Evolutionary conservation across 169 alveolate species (phyloP), one percentile per base, ranked within the genome.

Genomic region (Plasmodium coatneyi): DNA sequence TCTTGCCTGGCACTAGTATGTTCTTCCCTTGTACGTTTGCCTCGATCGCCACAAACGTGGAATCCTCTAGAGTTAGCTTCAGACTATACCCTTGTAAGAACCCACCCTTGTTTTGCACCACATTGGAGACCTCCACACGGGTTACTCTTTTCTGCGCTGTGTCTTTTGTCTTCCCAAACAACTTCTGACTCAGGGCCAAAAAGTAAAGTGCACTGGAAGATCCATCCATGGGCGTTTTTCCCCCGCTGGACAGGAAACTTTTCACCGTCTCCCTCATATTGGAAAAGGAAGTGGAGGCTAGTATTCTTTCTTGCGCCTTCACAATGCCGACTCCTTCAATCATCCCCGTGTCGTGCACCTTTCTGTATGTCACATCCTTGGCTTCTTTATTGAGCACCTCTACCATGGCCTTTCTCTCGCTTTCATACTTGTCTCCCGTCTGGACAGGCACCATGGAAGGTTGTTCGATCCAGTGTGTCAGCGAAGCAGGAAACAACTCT

Each of bases 11-110:
- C 36, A 84, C 74, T 22, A 22, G 74, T 39, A 84, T 25, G 25
- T 84, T 84, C 79, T 84, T 84, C 10, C 93, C 93, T 4, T 74
- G 52, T 7, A 84, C 93, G 28, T 32, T 22, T 22, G 49, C 93
- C 16, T 72, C 54, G 14, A 19, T 14, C 4, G 84, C 52, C 22
- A 49, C 56, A 4, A 25, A 28, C n/a, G 70, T 74, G 12, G 83
- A 72, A 39, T 84, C 70, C 41, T 72, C 93, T 3, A 89, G 71
- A 16, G 76, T 80, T 39, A 89, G 36, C 32, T 89, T 56, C 71
- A 89, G 28, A 19, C 25, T 60, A 32, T 78, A 89, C n/a, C 22
- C 41, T 60, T 56, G 22, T 16, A 89, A 89, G 80, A 22, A 78
- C 28, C 90, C 90, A n/a, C 60, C n/a, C 30, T 22, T 46, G 71